Evolutionary conservation across 1,139 yeast species (phyloP).

Genomic region (Insectozyma bohioensis): DNA sequence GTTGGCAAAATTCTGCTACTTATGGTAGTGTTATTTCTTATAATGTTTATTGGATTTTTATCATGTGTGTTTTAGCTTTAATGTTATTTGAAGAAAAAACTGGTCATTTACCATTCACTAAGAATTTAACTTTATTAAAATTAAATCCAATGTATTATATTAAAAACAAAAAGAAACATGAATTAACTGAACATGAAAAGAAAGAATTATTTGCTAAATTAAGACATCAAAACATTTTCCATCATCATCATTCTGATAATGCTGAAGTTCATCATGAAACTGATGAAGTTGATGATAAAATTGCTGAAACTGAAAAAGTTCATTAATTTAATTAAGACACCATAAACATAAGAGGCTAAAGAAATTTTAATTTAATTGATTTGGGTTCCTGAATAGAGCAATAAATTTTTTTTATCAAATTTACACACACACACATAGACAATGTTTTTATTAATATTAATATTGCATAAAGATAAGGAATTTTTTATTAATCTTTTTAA

Average conservation of each 20-base stretch:
- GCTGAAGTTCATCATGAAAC: constrained; percentile 4
- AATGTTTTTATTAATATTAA: no score
- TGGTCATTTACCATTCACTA: constrained; percentile 41
- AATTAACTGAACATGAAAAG: constrained; percentile 53
- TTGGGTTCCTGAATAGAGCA: neutral
- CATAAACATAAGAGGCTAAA: no score
- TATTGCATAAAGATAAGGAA: no score
- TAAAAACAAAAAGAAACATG: constrained; percentile 64
- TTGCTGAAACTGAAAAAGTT: constrained; percentile 6
- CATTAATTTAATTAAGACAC: constrained; percentile 1
- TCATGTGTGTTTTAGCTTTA: constrained; percentile 54
- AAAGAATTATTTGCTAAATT: constrained; percentile 48
- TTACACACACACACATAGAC: constrained; percentile 11
- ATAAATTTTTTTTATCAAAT: neutral
- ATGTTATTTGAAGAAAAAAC: constrained; percentile 72
- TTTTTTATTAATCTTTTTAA: no score
- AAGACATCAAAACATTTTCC: constrained; percentile 13
- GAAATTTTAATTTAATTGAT: no score
- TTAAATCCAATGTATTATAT: constrained; percentile 73
- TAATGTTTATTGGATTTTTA: constrained; percentile 75
- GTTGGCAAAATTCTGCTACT: constrained; percentile 59
- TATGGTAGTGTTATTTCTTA: constrained; percentile 83
- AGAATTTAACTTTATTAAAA: constrained; percentile 50
- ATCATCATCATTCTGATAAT: constrained; percentile 5
- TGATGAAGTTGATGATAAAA: constrained; percentile 7